phyloP scores from a whole-genome alignment of 2,329 filamentous ascomycete genomes.

The Verticillium longisporum region DNA sequence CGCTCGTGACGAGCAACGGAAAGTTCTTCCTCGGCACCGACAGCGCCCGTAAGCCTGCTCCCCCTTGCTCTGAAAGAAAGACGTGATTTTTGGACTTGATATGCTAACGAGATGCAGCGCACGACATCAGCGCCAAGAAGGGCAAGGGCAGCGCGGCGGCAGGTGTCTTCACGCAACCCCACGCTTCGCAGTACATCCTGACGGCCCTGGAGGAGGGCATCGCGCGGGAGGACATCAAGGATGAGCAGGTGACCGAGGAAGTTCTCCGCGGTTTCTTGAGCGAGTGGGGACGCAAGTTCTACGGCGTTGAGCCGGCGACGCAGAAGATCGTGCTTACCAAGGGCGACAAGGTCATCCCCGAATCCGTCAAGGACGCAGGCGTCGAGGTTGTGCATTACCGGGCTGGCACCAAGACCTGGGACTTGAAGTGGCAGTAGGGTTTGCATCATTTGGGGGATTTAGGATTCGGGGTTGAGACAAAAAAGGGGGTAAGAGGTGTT shows the following conservation, averaged over 20 bases:
- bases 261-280: slow-evolving; percentile 49
- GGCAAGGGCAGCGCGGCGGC: slow-evolving; percentile 54
- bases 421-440: slow-evolving; percentile 34
- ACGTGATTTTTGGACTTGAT: background rate
- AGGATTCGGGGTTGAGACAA: background rate
- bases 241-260: slow-evolving; percentile 47
- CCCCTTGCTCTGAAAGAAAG: background rate
- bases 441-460: background rate
- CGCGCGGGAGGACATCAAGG: slow-evolving; percentile 42
- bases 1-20: slow-evolving; percentile 48
- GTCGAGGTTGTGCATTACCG: slow-evolving; percentile 61
- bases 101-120: slow-evolving; percentile 24
- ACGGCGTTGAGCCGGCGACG: slow-evolving; percentile 42
- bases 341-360: slow-evolving; percentile 45
- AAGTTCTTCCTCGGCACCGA: slow-evolving; percentile 73
- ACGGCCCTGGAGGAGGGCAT: slow-evolving; percentile 43
- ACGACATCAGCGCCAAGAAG: slow-evolving; percentile 52
- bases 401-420: slow-evolving; percentile 54
- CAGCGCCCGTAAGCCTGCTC: slow-evolving; percentile 46
- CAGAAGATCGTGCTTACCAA: slow-evolving; percentile 51
- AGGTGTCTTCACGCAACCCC: slow-evolving; percentile 75
- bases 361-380: slow-evolving; percentile 46
- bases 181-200: slow-evolving; percentile 59
- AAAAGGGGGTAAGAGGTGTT: background rate
- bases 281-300: slow-evolving; percentile 46